These are phyloP conservation scores for Neurospora sp. DNA, from an alignment of 495 filamentous ascomycete genomes.

Conservation along the genomic window DNA sequence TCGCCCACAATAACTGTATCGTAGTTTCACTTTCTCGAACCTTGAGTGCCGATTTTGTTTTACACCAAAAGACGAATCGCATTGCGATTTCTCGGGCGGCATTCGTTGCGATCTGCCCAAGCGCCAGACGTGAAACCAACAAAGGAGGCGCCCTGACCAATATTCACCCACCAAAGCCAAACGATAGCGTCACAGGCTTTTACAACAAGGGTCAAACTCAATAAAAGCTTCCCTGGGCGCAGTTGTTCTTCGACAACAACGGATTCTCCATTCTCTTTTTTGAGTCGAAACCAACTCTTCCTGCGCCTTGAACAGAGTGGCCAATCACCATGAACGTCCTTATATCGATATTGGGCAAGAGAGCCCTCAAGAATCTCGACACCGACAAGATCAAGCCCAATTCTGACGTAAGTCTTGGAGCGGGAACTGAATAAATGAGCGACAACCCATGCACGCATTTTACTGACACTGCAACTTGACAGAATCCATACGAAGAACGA, in stretches of 20 bases:
- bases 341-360: conserved; percentile 51
- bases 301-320: neutral
- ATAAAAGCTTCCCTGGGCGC: neutral
- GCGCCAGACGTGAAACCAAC: conserved; percentile 15
- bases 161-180: conserved; percentile 1
- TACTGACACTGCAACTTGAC: neutral
- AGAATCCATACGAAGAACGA: conserved; percentile 67
- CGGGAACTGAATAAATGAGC: neutral
- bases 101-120: conserved; percentile 3
- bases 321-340: conserved; percentile 12
- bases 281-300: neutral
- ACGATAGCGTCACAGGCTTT: conserved; percentile 6
- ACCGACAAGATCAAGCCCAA: conserved; percentile 65
- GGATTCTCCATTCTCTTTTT: neutral
- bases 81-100: neutral
- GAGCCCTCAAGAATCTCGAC: conserved; percentile 53
- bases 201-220: conserved; percentile 1
- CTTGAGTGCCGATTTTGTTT: neutral
- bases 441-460: neutral
- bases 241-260: neutral
- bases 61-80: neutral
- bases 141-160: conserved; percentile 9
- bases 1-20: neutral
- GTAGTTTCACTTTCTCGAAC: neutral
- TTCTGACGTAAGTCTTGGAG: conserved; percentile 42